These are phyloP conservation scores for Candida tropicalis DNA, from an alignment of 1,139 yeast genomes.

Conservation along the genomic window DNA sequence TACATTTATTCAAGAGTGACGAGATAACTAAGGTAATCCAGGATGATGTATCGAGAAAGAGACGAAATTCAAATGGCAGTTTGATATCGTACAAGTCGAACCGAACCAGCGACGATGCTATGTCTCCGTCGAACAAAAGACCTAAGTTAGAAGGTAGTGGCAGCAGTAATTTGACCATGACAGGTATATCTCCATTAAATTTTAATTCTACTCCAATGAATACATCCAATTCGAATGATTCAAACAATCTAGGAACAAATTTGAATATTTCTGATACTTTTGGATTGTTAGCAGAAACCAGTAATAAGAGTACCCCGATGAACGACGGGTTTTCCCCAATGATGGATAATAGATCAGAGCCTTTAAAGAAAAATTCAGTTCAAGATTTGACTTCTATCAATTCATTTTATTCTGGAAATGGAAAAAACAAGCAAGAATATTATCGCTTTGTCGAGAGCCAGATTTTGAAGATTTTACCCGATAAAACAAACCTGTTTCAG, in stretches of 20 bases:
- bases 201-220: slow-evolving; percentile 5
- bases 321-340: slow-evolving; percentile 13
- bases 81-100: slow-evolving; percentile 9
- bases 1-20: slow-evolving; percentile 38
- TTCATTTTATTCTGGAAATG: slow-evolving; percentile 20
- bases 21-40: slow-evolving; percentile 37
- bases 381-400: slow-evolving; percentile 26
- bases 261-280: slow-evolving; percentile 1
- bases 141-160: slow-evolving; percentile 3
- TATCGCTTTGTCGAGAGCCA: slow-evolving; percentile 33
- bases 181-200: slow-evolving; percentile 2
- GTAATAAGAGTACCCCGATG: slow-evolving; percentile 9
- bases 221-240: slow-evolving; percentile 4
- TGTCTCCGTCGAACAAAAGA: slow-evolving; percentile 4
- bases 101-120: slow-evolving; percentile 4
- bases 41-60: slow-evolving; percentile 21
- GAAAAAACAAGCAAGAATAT: slow-evolving; percentile 24
- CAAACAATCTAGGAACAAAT: slow-evolving; percentile 5
- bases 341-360: slow-evolving; percentile 11
- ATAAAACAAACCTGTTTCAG: slow-evolving; percentile 27
- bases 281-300: neutral
- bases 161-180: neutral
- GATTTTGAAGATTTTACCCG: slow-evolving; percentile 35
- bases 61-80: slow-evolving; percentile 15
- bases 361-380: slow-evolving; percentile 13